Evolutionary conservation across 1,284 basidiomycete species (phyloP).

Genomic region (Ceratobasidium sp.): DNA sequence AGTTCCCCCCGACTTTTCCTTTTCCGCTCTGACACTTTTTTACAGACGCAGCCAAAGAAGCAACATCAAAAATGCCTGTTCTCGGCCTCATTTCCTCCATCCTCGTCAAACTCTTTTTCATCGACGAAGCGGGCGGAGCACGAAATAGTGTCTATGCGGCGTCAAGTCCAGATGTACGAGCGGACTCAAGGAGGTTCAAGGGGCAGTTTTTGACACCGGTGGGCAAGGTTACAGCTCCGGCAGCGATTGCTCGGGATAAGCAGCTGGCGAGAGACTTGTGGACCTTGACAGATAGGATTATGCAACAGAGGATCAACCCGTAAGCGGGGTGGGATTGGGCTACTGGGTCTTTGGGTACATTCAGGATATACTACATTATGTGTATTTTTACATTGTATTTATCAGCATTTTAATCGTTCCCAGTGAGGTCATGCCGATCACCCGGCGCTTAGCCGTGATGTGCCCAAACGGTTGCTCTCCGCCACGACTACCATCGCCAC

Average conservation of each 20-base stretch:
- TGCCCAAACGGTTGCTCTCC: constrained; percentile 20
- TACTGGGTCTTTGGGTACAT: background rate
- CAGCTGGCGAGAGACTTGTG: constrained; percentile 63
- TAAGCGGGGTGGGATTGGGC: constrained; percentile 24
- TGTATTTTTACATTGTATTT: constrained; percentile 23
- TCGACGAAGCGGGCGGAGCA: constrained; percentile 59
- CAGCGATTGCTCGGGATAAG: constrained; percentile 55
- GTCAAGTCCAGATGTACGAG: constrained; percentile 59
- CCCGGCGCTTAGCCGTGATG: constrained; percentile 31
- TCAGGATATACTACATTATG: background rate
- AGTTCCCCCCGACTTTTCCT: constrained; percentile 49
- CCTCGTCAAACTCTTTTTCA: constrained; percentile 58
- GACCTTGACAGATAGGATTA: constrained; percentile 60
- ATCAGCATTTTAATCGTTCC: background rate
- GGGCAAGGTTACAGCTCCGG: constrained; percentile 56
- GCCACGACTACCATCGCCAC: background rate
- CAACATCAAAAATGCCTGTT: constrained; percentile 50
- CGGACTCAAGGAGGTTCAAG: constrained; percentile 60
- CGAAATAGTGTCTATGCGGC: constrained; percentile 65
- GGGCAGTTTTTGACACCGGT: constrained; percentile 63
- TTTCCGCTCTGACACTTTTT: constrained; percentile 51
- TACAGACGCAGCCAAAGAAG: constrained; percentile 23
- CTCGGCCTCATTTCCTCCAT: constrained; percentile 51
- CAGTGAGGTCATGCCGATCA: constrained; percentile 45
- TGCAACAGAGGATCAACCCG: constrained; percentile 47